These are phyloP conservation scores for Saturnispora diversa DNA, from an alignment of 805 yeast species.

Conservation along the genomic window DNA sequence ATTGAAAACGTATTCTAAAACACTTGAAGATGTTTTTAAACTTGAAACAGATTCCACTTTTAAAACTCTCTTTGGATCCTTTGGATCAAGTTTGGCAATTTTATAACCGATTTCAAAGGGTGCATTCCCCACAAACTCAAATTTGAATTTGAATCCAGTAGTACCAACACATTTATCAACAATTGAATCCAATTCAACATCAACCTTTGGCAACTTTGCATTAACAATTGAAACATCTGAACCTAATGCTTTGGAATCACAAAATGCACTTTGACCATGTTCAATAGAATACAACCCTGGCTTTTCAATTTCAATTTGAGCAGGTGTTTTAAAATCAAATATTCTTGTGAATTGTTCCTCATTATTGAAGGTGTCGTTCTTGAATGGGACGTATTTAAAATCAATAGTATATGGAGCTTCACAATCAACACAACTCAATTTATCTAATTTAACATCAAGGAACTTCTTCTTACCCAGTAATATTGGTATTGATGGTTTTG, in stretches of 20 bases:
- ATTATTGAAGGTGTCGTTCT: conserved; percentile 9
- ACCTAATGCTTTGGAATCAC: conserved; percentile 63
- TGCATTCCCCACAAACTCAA: conserved; percentile 70
- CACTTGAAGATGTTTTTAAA: conserved; percentile 28
- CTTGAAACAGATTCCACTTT: conserved; percentile 22
- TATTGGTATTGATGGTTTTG: conserved; percentile 23
- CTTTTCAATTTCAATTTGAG: conserved; percentile 33
- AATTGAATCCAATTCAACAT: conserved; percentile 48
- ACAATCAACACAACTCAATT: conserved; percentile 21
- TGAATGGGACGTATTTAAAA: conserved; percentile 29
- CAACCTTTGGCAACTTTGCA: conserved; percentile 35
- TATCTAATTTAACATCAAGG: conserved; percentile 23
- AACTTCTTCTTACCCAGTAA: conserved; percentile 27
- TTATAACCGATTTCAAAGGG: conserved; percentile 67
- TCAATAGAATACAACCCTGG: conserved; percentile 64
- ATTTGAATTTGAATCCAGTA: conserved; percentile 63
- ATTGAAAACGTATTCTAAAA: conserved; percentile 48
- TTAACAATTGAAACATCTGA: conserved; percentile 40
- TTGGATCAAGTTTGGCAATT: conserved; percentile 45
- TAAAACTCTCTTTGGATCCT: conserved; percentile 22
- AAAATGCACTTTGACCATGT: conserved; percentile 48
- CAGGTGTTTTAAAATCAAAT: conserved; percentile 22
- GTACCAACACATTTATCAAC: conserved; percentile 89
- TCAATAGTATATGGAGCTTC: conserved; percentile 44
- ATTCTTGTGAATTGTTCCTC: conserved; percentile 18